Evolutionary conservation across 208 protist species (phyloP).

Genomic region (Spongospora subterranea): DNA sequence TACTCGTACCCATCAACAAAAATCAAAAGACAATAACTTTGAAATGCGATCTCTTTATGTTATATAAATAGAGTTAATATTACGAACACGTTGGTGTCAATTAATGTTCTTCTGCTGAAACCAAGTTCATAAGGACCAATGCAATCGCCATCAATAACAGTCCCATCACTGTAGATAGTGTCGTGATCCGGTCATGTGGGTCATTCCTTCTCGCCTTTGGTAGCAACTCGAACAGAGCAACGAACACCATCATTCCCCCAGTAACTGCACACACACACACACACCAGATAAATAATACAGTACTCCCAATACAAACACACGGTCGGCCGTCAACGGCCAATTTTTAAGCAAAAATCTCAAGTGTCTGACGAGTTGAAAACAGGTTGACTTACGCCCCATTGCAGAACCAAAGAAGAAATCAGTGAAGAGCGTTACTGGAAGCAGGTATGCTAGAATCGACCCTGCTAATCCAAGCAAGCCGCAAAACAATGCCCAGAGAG

Average conservation of each 20-base stretch:
- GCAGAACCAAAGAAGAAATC: not conserved
- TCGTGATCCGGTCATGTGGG: not conserved
- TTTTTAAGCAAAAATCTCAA: not conserved
- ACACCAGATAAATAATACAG: too few relatives aligned
- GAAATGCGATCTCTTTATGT: too few relatives aligned
- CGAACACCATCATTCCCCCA: not conserved
- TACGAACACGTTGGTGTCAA: too few relatives aligned
- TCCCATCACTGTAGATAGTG: not conserved
- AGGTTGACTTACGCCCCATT: not conserved
- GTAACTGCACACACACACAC: not conserved
- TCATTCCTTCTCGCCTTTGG: not conserved
- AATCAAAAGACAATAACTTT: too few relatives aligned
- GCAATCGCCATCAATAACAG: not conserved
- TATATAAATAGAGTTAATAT: too few relatives aligned
- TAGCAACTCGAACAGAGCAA: not conserved
- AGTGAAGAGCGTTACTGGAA: not conserved
- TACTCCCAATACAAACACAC: not conserved
- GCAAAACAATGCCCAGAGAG: slow-evolving; percentile 56
- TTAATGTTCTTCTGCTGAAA: too few relatives aligned
- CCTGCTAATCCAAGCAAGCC: slow-evolving; percentile 34
- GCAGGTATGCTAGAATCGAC: slow-evolving; percentile 5
- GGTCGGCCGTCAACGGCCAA: not conserved
- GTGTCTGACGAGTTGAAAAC: too few relatives aligned
- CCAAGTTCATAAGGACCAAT: not conserved
- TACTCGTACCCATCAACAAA: too few relatives aligned